A percentile compares a stretch with the other conserved stretches of the same genome.
These are phyloP conservation scores for Rhizodiscina lignyota DNA, from an alignment of 495 filamentous ascomycete genomes.

Conservation along the genomic window DNA sequence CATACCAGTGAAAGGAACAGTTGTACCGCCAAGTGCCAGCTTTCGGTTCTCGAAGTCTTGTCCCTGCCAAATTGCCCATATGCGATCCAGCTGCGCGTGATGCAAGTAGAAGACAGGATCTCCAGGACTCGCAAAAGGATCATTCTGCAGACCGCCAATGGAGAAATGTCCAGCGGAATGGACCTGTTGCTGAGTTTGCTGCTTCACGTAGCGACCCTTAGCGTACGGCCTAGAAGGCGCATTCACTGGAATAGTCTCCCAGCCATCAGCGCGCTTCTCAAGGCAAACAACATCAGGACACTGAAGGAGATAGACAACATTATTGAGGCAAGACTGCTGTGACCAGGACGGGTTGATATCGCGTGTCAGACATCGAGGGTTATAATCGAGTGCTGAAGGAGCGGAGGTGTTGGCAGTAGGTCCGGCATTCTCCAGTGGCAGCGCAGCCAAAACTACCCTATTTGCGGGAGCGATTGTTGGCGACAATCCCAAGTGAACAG, in stretches of 20 bases:
- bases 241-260: too few relatives aligned
- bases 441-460: too few relatives aligned
- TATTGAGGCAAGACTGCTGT: not conserved
- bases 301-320: not conserved
- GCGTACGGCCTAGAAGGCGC: too few relatives aligned
- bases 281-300: not conserved
- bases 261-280: not conserved
- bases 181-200: not conserved
- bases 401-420: not conserved
- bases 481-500: not conserved
- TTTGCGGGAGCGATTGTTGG: not conserved
- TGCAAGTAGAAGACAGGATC: constrained; percentile 1
- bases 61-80: constrained; percentile 1
- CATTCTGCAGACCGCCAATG: not conserved
- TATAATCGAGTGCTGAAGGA: not conserved
- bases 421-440: not conserved
- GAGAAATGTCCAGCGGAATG: not conserved
- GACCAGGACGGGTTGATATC: constrained; percentile 1
- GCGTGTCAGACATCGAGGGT: constrained; percentile 1
- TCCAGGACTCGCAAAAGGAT: not conserved
- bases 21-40: too few relatives aligned
- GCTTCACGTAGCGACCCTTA: not conserved
- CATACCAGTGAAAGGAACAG: too few relatives aligned
- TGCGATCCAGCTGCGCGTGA: constrained; percentile 1
- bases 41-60: too few relatives aligned